Base-by-base conservation (phyloP, 495 filamentous ascomycete species). In the Aspergillus asperescens region DNA sequence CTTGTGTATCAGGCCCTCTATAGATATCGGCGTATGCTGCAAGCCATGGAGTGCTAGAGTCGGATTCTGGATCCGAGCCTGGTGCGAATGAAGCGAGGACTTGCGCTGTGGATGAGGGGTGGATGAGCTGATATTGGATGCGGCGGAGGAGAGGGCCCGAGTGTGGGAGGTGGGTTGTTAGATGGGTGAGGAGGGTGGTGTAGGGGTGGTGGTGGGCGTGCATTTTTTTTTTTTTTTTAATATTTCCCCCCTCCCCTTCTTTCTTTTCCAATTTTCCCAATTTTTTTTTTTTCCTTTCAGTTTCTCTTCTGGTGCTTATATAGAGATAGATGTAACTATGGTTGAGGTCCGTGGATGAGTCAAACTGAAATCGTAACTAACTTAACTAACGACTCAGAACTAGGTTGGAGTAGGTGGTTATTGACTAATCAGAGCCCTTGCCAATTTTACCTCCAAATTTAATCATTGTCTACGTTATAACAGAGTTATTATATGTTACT, bases 21-120 rank as follows among this genome's bases (percentile, higher is more conserved):
- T 73, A 72, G 22, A 84, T 67, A 62, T 88, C 81, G 13, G 83
- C 66, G 53, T 76, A 79, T 1, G 78, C 81, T 16, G 79, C 78
- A 10, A 79, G 73, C 68, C 66, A 74, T 15, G 67, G 68, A 4
- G 48, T n/a, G 0, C 28, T 27, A 27, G 10, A 10, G 0, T 34
- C 35, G 13, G 43, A 50, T 54, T 35, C 29, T 13, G 19, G 31
- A 31, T 51, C 9, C 8, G 48, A 3, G 12, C 42, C 6, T 23
- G 58, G 48, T 5, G 57, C 53, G 45, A 69, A 71, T 19, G 71
- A 74, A 19, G 66, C 74, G 2, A 84, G 56, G 38, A 79, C 66
- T 62, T 71, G 61, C 50, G 62, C 77, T 54, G 59, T 71, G 39
- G 50, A 61, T 15, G 60, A 72, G 55, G 58, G 54, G 55, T 64